Base-by-base conservation (phyloP, 1,139 yeast genomes). In the Trichomonascaceae sp. region DNA sequence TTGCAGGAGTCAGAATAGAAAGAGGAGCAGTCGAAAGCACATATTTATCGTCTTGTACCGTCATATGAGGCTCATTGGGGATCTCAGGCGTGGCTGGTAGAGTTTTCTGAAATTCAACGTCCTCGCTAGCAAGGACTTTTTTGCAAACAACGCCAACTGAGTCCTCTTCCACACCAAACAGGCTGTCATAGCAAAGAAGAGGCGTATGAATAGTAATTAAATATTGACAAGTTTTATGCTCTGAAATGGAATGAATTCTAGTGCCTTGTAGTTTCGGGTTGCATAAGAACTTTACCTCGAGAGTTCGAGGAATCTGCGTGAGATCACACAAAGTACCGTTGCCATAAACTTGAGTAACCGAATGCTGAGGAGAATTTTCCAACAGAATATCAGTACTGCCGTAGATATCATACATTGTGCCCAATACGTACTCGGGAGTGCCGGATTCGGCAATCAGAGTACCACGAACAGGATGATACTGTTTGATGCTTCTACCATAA, bases 241-340 rank as follows among this genome's bases (percentile, higher is more conserved):
- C 98, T 51, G 73, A 74, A 0, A 85, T 78, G 57, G 77, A 76
- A 17, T 71, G 71, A 2, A 83, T 69, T 3, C 60, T 58, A 13
- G 61, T 66, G 8, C 60, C 58, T 1, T 67, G 62, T 13, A 58
- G 61, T 12, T 47, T 41, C 0, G 79, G 75, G 59, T 83, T 84
- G 68, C 98, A 91, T 39, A 77, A 74, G 65, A 85, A 89, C 51
- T 81, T 80, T 2, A 91, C 71, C 53, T 85, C 87, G 1, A 83
- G 74, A 1, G 77, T 70, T 57, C 97, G 76, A 3, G 84, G 84
- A 44, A 73, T 70, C 0, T 79, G 78, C 0, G 95, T 87, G 50
- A 86, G 64, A 63, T 87, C 96, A 70, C 98, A 91, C 0, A 76
- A 61, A 3, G 82, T 80, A 1, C 98, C 98, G 55, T 76, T 71